Evolutionary conservation across 83 land plant genomes (phyloP).

Genomic region (Larix sibirica): DNA sequence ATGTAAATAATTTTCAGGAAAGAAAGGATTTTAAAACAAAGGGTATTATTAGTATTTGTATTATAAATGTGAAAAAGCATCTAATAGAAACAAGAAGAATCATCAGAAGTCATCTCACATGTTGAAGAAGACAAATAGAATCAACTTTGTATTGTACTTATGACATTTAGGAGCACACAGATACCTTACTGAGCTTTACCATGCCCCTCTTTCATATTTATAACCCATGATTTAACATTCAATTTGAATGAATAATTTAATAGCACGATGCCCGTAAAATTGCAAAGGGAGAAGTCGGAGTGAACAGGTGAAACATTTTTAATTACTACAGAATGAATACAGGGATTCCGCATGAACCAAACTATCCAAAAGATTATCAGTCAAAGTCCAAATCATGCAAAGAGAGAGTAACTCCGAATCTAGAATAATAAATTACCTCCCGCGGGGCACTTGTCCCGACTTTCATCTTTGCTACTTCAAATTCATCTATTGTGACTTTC

Average conservation of each 20-base stretch:
- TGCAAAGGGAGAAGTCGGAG: too few relatives aligned
- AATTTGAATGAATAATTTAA: too few relatives aligned
- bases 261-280: too few relatives aligned
- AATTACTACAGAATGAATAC: neutral
- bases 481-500: constrained; percentile 63
- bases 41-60: neutral
- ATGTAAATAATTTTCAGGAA: neutral
- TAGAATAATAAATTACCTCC: too few relatives aligned
- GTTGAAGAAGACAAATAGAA: neutral
- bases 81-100: neutral
- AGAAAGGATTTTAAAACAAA: neutral
- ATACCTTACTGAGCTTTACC: too few relatives aligned
- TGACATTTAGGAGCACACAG: too few relatives aligned
- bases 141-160: too few relatives aligned
- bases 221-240: too few relatives aligned
- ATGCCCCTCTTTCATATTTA: too few relatives aligned
- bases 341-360: neutral
- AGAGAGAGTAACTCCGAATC: too few relatives aligned
- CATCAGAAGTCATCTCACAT: neutral
- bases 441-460: constrained; percentile 97
- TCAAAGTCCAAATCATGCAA: too few relatives aligned
- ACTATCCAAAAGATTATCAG: neutral
- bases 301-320: neutral
- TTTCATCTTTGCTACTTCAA: constrained; percentile 86
- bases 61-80: neutral